These are phyloP conservation scores for Penicillium odoratum DNA, from an alignment of 495 filamentous ascomycete genomes.

Conservation along the genomic window DNA sequence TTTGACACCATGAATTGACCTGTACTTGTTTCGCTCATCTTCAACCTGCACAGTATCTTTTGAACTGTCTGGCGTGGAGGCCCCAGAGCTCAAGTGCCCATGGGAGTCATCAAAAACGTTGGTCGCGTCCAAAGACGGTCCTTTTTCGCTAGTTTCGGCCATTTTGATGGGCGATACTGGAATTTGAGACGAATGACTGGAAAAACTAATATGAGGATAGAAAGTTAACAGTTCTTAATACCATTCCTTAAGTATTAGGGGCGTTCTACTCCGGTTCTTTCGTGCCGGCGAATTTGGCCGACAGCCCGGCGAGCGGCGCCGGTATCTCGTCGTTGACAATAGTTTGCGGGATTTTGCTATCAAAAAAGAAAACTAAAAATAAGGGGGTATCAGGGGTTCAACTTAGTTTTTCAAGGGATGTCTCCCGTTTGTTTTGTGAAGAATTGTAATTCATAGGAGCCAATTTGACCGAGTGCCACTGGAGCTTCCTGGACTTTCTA, in stretches of 20 bases:
- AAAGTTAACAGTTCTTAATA: background rate
- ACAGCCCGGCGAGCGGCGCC: background rate
- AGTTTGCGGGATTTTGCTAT: background rate
- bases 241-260: background rate
- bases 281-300: slow-evolving; percentile 1
- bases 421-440: background rate
- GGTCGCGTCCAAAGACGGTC: slow-evolving; percentile 2
- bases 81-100: slow-evolving; percentile 2
- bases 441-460: background rate
- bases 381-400: background rate
- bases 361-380: background rate
- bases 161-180: background rate
- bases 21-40: slow-evolving; percentile 3
- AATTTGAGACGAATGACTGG: background rate
- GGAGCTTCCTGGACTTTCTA: too few relatives aligned
- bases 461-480: background rate
- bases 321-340: background rate
- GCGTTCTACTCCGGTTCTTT: background rate
- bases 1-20: background rate
- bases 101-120: background rate
- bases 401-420: background rate
- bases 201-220: background rate
- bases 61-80: background rate
- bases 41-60: background rate
- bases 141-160: background rate